Percentiles rank a stretch among this genome's conserved stretches.
These are phyloP conservation scores for Lunularia cruciata DNA, from an alignment of 225 moss, liverwort and hornwort genomes.

Conservation along the genomic window DNA sequence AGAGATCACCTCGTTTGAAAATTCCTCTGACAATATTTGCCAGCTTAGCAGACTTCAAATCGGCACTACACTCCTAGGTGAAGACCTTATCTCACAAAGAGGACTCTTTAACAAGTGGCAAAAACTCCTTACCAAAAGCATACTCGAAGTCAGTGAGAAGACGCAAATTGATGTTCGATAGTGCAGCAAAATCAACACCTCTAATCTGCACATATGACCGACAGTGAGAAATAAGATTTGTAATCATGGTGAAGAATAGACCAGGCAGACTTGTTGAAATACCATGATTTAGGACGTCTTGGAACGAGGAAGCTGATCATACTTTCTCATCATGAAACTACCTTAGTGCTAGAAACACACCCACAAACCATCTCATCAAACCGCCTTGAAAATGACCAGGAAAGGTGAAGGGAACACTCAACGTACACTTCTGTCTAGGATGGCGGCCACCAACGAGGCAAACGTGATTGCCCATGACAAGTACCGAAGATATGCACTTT, in stretches of 20 bases:
- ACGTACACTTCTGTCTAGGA: constrained; percentile 32
- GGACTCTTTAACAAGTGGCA: too few relatives aligned
- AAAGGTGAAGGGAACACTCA: not conserved
- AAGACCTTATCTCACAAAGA: too few relatives aligned
- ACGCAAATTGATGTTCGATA: not conserved
- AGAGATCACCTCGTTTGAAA: too few relatives aligned
- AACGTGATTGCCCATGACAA: constrained; percentile 32
- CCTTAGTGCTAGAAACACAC: too few relatives aligned
- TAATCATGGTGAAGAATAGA: not conserved
- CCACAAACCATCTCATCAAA: too few relatives aligned
- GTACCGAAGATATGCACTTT: constrained; percentile 11
- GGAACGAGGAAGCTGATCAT: not conserved
- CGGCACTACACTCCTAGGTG: too few relatives aligned
- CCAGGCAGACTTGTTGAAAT: too few relatives aligned
- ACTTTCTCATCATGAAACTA: too few relatives aligned
- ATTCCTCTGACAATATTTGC: too few relatives aligned
- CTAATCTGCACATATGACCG: constrained; percentile 29
- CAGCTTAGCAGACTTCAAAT: too few relatives aligned
- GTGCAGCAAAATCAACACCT: not conserved
- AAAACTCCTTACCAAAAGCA: not conserved
- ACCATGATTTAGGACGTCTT: not conserved
- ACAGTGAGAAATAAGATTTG: not conserved
- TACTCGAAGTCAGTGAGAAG: not conserved
- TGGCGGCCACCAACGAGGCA: constrained; percentile 25
- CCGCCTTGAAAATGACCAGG: too few relatives aligned